Evolutionary conservation across 192 early-diverging fungal species (phyloP), one percentile per base, ranked within the genome.

Genomic region (Coemansia erecta): DNA sequence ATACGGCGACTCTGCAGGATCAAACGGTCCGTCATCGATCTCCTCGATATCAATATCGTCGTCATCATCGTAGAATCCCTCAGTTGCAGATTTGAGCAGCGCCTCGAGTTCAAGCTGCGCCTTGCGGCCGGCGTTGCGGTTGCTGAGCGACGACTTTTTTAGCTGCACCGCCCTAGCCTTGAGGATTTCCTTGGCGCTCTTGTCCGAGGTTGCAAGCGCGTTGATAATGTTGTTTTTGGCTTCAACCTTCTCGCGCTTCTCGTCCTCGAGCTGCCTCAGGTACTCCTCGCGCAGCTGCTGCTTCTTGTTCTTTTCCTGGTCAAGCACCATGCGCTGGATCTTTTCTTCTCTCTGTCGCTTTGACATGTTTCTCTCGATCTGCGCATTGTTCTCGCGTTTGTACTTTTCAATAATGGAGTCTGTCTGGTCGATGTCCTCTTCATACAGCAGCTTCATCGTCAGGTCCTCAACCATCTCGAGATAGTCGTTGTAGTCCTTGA

Each of bases 391-490:
- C 54, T 94, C 92, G 12, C 78, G 73, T 18, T 86, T 84, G 69
- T 89, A 95, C 54, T 75, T 73, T 58, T 87, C 82, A 39, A 97
- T 94, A 28, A 82, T 72, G 26, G 82, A 86, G 35, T 93, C 86
- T 19, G 90, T 90, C 50, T 90, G 86, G 45, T 87, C 82, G 2
- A 94, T 83, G 73, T 97, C 88, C n/a, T 92, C 87, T 42, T 89
- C 89, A 66, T 95, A 87, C 26, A 91, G 85, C 1, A 93, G 81
- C 61, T 91, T 95, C 62, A 94, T 89, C 1, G 64, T 71, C 23
- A 70, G 77, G 21, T 94, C 88, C 68, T 97, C 93, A 0, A 94
- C 86, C 63, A 89, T 89, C 64, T 98, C 96, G 39, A 97, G 58
- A 59, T 94, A 97, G 63, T 95, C 89, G 73, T 98, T 94, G 66